Evolutionary conservation across 2,329 filamentous ascomycete genomes (phyloP).

Genomic region (Basipetospora chlamydospora): DNA sequence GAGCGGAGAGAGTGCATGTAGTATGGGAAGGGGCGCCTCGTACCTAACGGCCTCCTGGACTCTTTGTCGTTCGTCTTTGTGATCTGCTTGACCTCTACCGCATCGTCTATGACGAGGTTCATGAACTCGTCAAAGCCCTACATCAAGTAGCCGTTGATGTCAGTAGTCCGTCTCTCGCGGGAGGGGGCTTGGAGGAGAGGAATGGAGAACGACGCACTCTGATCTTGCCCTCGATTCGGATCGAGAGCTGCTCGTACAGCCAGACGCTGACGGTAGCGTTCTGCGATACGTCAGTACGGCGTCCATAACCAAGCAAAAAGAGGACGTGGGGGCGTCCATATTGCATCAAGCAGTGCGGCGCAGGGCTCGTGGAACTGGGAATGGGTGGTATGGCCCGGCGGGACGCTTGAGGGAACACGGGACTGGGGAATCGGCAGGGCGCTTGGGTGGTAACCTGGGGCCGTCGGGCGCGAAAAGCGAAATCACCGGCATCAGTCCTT

Average conservation of each 20-base stretch:
- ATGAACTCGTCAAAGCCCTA: constrained; percentile 99
- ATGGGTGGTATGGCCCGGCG: no score
- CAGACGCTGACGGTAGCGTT: constrained; percentile 83
- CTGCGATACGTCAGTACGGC: constrained; percentile 20
- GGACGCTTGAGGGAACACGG: no score
- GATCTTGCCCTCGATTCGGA: constrained; percentile 93
- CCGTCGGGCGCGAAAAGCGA: no score
- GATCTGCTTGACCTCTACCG: constrained; percentile 75
- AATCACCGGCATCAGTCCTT: no score
- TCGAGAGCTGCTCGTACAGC: constrained; percentile 90
- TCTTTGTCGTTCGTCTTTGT: constrained; percentile 68
- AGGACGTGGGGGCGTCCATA: no score
- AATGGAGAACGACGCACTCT: constrained; percentile 44
- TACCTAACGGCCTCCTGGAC: constrained; percentile 66
- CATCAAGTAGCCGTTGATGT: not conserved
- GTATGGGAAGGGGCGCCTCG: constrained; percentile 11
- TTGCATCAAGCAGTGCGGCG: no score
- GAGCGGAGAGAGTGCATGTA: no score
- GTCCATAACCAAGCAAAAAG: no score
- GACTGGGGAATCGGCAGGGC: no score
- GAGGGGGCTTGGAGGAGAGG: not conserved
- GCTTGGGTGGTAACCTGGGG: no score
- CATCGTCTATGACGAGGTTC: constrained; percentile 94
- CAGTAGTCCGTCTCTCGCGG: not conserved
- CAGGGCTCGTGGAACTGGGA: no score